phyloP scores from a whole-genome alignment of 495 filamentous ascomycete species.

The Neurospora sp. region DNA sequence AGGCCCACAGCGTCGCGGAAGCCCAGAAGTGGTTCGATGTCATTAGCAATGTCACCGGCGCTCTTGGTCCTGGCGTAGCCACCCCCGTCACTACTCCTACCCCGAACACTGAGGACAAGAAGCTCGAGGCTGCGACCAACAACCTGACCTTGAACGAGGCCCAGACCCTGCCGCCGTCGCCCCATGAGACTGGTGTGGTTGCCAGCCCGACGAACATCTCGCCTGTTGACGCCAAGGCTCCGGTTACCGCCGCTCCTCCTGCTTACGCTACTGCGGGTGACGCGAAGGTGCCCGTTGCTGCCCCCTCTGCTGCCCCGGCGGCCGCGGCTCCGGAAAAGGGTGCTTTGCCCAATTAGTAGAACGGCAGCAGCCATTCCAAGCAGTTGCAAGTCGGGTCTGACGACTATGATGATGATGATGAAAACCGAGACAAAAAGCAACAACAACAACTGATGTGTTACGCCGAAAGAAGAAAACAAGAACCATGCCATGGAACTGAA shows the following conservation, averaged over 20 bases:
- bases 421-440: neutral
- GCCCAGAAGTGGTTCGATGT: constrained; percentile 77
- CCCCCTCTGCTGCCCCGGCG: constrained; percentile 2
- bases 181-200: neutral
- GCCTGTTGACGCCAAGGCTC: neutral
- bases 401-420: constrained; percentile 14
- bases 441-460: neutral
- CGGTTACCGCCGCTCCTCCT: neutral
- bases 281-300: neutral
- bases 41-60: constrained; percentile 41
- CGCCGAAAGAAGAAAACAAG: neutral
- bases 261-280: neutral
- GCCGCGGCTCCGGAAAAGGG: constrained; percentile 29
- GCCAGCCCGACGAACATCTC: neutral
- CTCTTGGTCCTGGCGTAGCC: constrained; percentile 21
- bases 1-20: constrained; percentile 61
- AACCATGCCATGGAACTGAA: neutral
- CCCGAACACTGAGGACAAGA: constrained; percentile 8
- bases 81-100: constrained; percentile 8
- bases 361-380: constrained; percentile 21
- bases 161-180: constrained; percentile 10
- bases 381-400: neutral
- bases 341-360: constrained; percentile 23
- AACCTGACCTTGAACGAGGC: constrained; percentile 2
- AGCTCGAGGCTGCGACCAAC: constrained; percentile 6